Evolutionary conservation across 495 filamentous ascomycete species (phyloP), one percentile per base, ranked within the genome.

Genomic region (Penicillium psychrofluorescens): DNA sequence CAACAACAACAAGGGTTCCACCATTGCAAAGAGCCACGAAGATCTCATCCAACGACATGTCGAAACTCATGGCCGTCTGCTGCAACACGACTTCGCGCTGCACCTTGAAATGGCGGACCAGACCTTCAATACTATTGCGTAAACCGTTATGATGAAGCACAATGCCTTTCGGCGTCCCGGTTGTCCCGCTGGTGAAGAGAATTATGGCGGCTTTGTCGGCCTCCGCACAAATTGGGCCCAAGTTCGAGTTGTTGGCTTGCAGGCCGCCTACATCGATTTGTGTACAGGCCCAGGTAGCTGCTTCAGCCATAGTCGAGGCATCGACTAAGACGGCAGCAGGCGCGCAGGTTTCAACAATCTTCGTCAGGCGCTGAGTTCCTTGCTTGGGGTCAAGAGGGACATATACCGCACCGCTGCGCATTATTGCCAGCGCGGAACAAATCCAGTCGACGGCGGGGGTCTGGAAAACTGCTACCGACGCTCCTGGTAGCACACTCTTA

Each of bases 381-480:
- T 57, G 62, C 3, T 61, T 43, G 1, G 66, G 48, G 38, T 81
- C 77, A 3, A 84, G 46, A 0, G 80, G 80, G 0, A 80, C 56
- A 43, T 79, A 81, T 7, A 69, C 44, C 6, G 50, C 67, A 0
- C 77, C 78, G 38, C 75, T 35, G 0, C 66, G 55, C 40, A 72
- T 36, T 32, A 81, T 70, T 8, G 73, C 77, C 0, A 81, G 62
- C 40, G 81, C 47, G 0, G 74, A 77, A 16, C 53, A 68, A 2
- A 73, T 47, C 63, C 66, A 73, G 33, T 78, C 66, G 0, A 58
- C 11, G 0, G 49, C 13, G 0, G 78, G 50, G 12, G 50, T n/a
- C 32, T 54, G 48, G 10, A 52, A 51, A 8, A 62, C 59, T 6
- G 28, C 15, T 3, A 62, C 51, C 1, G 15, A 12, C 11, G 49